phyloP scores from a whole-genome alignment of 306 rosid species.

The Arachis stenosperma region DNA sequence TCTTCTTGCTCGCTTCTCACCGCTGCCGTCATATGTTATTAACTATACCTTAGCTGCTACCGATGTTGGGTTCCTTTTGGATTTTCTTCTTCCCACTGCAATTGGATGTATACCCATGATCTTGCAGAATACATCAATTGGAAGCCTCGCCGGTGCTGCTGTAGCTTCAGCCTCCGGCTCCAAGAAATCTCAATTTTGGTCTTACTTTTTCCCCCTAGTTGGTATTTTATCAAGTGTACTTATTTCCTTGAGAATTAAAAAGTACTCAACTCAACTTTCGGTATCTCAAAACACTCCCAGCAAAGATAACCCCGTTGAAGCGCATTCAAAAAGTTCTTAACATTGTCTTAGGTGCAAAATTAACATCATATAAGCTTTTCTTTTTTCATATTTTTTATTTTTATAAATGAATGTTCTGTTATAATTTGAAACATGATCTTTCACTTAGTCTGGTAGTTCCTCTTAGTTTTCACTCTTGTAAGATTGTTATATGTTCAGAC shows the following conservation, averaged over 20 bases:
- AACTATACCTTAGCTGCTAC: constrained; percentile 96
- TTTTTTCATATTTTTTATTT: not conserved
- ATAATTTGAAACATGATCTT: not conserved
- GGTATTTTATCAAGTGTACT: constrained; percentile 82
- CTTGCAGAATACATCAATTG: constrained; percentile 88
- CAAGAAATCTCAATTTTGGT: constrained; percentile 65
- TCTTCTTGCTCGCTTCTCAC: constrained; percentile 96
- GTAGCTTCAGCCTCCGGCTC: constrained; percentile 76
- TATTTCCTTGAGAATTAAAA: constrained; percentile 83
- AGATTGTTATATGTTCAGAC: not conserved
- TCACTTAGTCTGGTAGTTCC: constrained; percentile 34
- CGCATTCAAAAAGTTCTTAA: constrained; percentile 26
- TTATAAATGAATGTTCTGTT: constrained; percentile 11
- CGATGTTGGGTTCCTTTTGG: constrained; percentile 71
- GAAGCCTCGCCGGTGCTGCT: constrained; percentile 96
- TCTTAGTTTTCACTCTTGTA: not conserved
- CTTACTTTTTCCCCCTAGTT: constrained; percentile 71
- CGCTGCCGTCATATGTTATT: constrained; percentile 84
- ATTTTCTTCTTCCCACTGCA: constrained; percentile 83
- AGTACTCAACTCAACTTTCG: constrained; percentile 64
- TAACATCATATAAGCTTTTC: not conserved
- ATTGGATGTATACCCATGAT: constrained; percentile 94
- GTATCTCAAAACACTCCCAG: constrained; percentile 40
- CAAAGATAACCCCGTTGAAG: constrained; percentile 10
- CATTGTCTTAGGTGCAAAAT: not conserved